Conservation (phyloP, 2,329 filamentous ascomycete species). For the Aspergillus sojae region DNA sequence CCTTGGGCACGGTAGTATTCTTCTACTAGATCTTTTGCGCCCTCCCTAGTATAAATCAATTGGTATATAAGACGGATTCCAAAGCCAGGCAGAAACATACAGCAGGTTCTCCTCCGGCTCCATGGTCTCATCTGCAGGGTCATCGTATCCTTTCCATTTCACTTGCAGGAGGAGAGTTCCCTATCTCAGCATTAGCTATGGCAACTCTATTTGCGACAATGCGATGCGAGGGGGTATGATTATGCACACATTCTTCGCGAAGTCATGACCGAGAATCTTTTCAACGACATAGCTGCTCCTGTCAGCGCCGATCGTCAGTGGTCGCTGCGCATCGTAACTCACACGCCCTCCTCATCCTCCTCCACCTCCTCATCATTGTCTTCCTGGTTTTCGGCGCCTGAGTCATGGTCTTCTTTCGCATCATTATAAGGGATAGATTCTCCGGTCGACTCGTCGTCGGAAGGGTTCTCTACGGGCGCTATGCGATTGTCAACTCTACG, state of each 20-base stretch:
- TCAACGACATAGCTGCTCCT: conserved; percentile 44
- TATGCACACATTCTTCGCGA: conserved; percentile 38
- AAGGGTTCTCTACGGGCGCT: conserved; percentile 37
- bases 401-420: conserved; percentile 19
- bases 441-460: conserved; percentile 40
- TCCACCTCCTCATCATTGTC: conserved; percentile 30
- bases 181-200: conserved; percentile 31
- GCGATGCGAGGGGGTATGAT: neutral
- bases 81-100: conserved; percentile 28
- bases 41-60: conserved; percentile 32
- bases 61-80: conserved; percentile 13
- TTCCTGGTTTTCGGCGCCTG: conserved; percentile 21
- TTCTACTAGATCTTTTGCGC: conserved; percentile 42
- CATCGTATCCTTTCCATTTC: conserved; percentile 52
- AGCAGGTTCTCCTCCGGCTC: conserved; percentile 50
- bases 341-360: conserved; percentile 41
- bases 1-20: conserved; percentile 47
- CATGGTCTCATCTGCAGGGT: conserved; percentile 46
- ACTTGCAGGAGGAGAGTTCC: conserved; percentile 43
- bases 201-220: neutral
- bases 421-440: conserved; percentile 43
- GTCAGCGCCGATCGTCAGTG: conserved; percentile 18
- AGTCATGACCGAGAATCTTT: conserved; percentile 41
- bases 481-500: conserved; percentile 17
- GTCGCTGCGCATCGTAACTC: conserved; percentile 21